These are phyloP conservation scores for Apostasia ramifera DNA, from an alignment of 106 monocot genomes.

Conservation along the genomic window DNA sequence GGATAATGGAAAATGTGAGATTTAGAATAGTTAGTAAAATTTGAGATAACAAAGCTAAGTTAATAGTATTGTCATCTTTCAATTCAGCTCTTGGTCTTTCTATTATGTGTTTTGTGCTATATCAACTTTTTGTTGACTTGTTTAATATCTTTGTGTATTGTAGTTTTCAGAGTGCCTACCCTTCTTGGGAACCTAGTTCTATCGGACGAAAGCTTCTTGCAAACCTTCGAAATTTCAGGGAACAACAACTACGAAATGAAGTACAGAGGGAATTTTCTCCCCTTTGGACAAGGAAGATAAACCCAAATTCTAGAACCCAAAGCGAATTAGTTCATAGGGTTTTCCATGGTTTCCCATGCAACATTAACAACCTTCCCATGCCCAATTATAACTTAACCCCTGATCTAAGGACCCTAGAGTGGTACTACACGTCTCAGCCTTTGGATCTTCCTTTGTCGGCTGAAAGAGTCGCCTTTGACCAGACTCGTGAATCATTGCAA, in stretches of 20 bases:
- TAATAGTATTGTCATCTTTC: too few relatives aligned
- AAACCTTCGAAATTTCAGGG: slow-evolving; percentile 53
- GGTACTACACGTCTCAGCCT: slow-evolving; percentile 50
- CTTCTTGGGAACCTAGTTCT: slow-evolving; percentile 64
- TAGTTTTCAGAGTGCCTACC: slow-evolving; percentile 86
- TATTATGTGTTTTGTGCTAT: too few relatives aligned
- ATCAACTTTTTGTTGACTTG: too few relatives aligned
- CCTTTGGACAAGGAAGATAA: slow-evolving; percentile 4
- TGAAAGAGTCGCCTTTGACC: neutral
- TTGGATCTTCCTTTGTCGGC: neutral
- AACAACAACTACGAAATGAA: slow-evolving; percentile 28
- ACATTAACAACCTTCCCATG: slow-evolving; percentile 2
- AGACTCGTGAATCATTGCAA: slow-evolving; percentile 3
- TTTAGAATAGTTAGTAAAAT: too few relatives aligned
- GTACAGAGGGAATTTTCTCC: slow-evolving; percentile 15
- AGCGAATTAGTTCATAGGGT: slow-evolving; percentile 28
- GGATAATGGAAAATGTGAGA: too few relatives aligned
- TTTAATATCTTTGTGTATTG: neutral
- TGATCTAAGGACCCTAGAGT: slow-evolving; percentile 48
- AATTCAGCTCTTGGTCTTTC: too few relatives aligned
- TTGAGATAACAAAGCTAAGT: too few relatives aligned
- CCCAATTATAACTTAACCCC: slow-evolving; percentile 19
- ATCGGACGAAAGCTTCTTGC: slow-evolving; percentile 47
- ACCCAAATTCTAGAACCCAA: slow-evolving; percentile 6
- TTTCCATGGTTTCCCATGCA: slow-evolving; percentile 5